Evolutionary conservation across 768 basidiomycete species (phyloP).

Genomic region (Leccinellum luteum): DNA sequence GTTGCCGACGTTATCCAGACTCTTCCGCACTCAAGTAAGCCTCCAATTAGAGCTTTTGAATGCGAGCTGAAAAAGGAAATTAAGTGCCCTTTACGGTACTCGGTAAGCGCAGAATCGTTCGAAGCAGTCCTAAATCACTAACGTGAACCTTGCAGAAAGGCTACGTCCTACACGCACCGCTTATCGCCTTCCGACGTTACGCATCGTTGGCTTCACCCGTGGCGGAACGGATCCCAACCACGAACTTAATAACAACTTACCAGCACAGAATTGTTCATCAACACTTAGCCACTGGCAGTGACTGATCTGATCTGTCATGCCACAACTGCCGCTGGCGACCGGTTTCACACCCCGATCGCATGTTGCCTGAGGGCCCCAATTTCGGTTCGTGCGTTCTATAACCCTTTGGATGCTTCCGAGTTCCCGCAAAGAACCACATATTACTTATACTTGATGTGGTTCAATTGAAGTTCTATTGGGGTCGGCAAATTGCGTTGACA

Average conservation of each 20-base stretch:
- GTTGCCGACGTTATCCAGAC: background rate
- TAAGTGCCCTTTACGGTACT: background rate
- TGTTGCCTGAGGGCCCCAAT: background rate
- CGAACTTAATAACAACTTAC: no score
- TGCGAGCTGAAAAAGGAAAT: background rate
- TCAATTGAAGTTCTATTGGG: background rate
- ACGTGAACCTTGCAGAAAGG: background rate
- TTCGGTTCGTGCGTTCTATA: background rate
- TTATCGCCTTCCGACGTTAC: background rate
- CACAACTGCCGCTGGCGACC: background rate
- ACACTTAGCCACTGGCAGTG: no score
- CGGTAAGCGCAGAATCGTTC: background rate
- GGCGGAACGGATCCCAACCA: background rate
- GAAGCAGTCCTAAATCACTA: background rate
- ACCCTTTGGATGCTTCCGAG: background rate
- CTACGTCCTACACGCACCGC: no score
- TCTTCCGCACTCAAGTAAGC: background rate
- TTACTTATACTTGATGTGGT: no score
- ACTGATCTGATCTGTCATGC: background rate
- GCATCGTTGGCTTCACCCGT: background rate
- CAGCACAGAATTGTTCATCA: background rate
- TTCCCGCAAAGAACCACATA: background rate
- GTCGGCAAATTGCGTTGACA: background rate
- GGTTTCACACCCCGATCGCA: background rate
- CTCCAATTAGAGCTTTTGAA: background rate